Conservation (phyloP, 2,329 filamentous ascomycete genomes). For the Bipolaris victoriae region DNA sequence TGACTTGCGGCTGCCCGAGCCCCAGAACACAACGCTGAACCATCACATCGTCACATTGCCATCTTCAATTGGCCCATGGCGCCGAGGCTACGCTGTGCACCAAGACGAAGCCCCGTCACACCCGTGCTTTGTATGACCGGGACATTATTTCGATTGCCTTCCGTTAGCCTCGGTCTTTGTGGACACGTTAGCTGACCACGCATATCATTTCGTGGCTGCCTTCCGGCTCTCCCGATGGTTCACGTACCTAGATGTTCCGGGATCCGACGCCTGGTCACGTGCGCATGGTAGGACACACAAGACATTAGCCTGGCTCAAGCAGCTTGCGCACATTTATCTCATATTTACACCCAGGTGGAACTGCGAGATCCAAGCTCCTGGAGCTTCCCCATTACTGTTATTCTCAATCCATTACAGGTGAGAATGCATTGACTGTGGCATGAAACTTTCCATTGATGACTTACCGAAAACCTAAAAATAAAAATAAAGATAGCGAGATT, state of each 20-base stretch:
- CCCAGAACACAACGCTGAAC: neutral
- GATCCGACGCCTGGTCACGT: neutral
- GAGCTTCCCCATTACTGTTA: neutral
- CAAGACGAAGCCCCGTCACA: constrained; percentile 7
- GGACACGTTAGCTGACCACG: neutral
- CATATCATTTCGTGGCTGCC: neutral
- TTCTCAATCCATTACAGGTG: neutral
- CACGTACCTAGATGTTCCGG: neutral
- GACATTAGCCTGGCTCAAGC: neutral
- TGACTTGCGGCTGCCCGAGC: neutral
- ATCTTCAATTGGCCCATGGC: neutral
- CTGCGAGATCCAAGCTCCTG: neutral
- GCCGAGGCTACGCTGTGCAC: constrained; percentile 3
- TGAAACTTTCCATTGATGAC: neutral
- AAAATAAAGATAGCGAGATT: neutral
- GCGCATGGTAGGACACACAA: neutral
- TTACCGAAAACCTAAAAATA: neutral
- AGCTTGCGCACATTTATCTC: neutral
- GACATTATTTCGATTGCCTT: neutral
- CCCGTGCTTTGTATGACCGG: constrained; percentile 7
- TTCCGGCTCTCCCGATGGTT: constrained; percentile 2
- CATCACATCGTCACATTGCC: constrained; percentile 9
- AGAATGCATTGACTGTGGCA: neutral
- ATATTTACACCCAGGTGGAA: neutral
- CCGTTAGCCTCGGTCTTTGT: neutral